phyloP scores from a whole-genome alignment of 2,329 filamentous ascomycete species.

The Claviceps pusilla region DNA sequence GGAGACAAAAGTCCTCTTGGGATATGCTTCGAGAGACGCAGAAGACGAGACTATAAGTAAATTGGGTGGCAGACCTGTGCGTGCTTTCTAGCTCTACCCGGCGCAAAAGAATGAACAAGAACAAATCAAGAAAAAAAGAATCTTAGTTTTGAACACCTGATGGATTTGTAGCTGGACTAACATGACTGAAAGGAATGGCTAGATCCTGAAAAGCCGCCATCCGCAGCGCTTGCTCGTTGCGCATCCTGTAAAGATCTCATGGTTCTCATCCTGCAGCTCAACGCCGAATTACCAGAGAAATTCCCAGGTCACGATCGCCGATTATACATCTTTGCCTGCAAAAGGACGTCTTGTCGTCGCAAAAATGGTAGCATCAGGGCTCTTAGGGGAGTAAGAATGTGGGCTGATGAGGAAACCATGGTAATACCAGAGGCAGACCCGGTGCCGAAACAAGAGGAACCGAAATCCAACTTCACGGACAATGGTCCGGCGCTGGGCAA shows the following conservation, averaged over 20 bases:
- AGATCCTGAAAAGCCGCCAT: constrained; percentile 53
- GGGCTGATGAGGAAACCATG: constrained; percentile 23
- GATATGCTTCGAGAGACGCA: constrained; percentile 69
- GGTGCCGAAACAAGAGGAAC: constrained; percentile 17
- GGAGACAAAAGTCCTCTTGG: constrained; percentile 77
- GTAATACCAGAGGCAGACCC: constrained; percentile 19
- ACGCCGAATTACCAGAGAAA: constrained; percentile 73
- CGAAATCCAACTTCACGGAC: constrained; percentile 17
- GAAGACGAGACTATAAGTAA: constrained; percentile 76
- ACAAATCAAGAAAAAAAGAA: background rate
- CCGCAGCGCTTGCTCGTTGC: constrained; percentile 66
- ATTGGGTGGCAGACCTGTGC: constrained; percentile 73
- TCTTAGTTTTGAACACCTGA: background rate
- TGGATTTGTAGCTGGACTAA: background rate
- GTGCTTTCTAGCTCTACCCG: constrained; percentile 12
- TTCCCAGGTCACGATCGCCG: constrained; percentile 80
- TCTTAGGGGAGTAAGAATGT: constrained; percentile 51
- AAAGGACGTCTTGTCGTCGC: constrained; percentile 60
- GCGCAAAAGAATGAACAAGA: background rate
- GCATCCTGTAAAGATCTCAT: constrained; percentile 74
- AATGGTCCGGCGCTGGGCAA: constrained; percentile 41
- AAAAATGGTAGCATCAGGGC: constrained; percentile 70
- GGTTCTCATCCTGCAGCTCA: constrained; percentile 75
- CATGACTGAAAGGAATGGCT: constrained; percentile 57
- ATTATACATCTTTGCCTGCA: constrained; percentile 75